phyloP scores from a whole-genome alignment of 176 grass and related monocot genomes.

The Alopecurus myosuroides region DNA sequence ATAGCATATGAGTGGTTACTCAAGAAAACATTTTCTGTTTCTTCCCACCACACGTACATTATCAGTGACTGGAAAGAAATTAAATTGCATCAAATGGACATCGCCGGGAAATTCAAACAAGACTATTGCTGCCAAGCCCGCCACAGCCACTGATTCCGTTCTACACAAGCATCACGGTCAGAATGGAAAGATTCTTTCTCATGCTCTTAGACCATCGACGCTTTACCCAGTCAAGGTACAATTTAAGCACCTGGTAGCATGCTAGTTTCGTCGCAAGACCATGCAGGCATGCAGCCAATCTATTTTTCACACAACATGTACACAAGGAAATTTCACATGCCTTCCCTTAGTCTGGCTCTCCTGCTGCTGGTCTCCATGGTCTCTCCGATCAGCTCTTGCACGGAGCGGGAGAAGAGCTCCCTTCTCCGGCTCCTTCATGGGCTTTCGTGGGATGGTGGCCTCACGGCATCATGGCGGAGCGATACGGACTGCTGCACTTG shows the following conservation, averaged over 20 bases:
- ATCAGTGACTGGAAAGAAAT: background rate
- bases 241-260: background rate
- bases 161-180: background rate
- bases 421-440: conserved; percentile 21
- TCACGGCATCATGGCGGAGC: background rate
- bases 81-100: background rate
- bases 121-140: background rate
- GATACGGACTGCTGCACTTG: conserved; percentile 28
- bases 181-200: background rate
- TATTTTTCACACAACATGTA: background rate
- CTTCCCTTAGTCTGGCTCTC: background rate
- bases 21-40: too few species aligned
- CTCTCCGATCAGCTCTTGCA: background rate
- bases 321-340: background rate
- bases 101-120: background rate
- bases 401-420: conserved; percentile 9
- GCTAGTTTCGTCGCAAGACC: background rate
- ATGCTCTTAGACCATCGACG: background rate
- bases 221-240: background rate
- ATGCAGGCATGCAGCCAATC: background rate
- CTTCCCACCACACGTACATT: background rate
- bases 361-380: background rate
- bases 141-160: background rate
- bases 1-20: too few species aligned
- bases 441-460: background rate